Evolutionary conservation across 2,329 filamentous ascomycete species (phyloP), one percentile per base, ranked within the genome.

Genomic region (Amauroascus verrucosus): DNA sequence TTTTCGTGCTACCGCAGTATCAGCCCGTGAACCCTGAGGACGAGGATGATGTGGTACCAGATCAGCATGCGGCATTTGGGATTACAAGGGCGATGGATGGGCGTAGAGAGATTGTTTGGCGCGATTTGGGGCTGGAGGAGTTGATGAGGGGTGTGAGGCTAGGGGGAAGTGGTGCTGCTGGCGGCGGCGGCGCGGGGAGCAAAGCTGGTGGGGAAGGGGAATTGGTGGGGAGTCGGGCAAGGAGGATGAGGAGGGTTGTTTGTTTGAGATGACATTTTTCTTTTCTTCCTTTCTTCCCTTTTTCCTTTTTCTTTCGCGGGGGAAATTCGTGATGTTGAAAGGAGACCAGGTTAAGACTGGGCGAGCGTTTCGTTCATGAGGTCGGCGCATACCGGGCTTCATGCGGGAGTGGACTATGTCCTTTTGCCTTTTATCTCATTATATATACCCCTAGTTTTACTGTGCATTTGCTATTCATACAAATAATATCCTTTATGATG

Each of bases 21-120:
- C 79, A 83, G 61, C 81, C 81, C 0, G 66, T 80, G 13, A 83
- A 84, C 57, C 81, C 81, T 0, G 81, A 84, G 63, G 81, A 84
- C 57, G 80, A 84, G 64, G 81, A 84, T 57, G 81, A 83, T 59
- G 78, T 84, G 2, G 80, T 84, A 13, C 81, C 81, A 0, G 80
- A 84, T 59, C 80, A 83, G 65, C 81, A 84, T 65, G 81, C 81
- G 0, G 81, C 80, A 1, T 84, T 83, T 67, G 81, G 81, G 1
- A 84, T 84, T 55, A 75, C 79, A 64, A 70, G 80, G 40, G 81
- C 80, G 0, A 82, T 80, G 62, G 76, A 81, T 63, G 70, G 70
- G 47, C 72, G 72, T 56, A 69, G 72, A 47, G 77, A 79, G 65
- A 70, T 72, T 3, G 73, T 74, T 1, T 84, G 81, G 81, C 72